These are phyloP conservation scores for Quercus rubra DNA, from an alignment of 306 rosid genomes.

Conservation along the genomic window DNA sequence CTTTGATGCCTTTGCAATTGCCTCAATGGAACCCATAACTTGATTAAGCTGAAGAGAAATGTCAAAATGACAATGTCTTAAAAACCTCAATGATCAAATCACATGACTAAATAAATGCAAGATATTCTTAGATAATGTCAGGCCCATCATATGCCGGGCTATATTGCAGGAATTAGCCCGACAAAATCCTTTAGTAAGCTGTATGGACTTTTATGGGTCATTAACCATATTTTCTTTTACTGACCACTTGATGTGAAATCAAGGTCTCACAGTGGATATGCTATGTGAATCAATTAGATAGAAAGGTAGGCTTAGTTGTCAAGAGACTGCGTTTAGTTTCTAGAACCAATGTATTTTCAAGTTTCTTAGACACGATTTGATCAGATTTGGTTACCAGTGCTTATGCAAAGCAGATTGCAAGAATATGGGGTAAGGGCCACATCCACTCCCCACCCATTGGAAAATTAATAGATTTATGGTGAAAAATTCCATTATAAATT, in stretches of 20 bases:
- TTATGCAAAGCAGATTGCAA: neutral
- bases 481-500: neutral
- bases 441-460: neutral
- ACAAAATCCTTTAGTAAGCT: neutral
- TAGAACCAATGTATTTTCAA: neutral
- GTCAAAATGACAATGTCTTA: conserved; percentile 26
- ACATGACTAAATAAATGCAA: neutral
- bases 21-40: conserved; percentile 88
- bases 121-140: neutral
- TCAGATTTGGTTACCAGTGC: neutral
- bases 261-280: neutral
- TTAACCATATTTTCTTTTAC: neutral
- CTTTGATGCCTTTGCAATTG: conserved; percentile 73
- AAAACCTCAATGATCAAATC: conserved; percentile 3
- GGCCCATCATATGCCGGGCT: neutral
- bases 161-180: neutral
- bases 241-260: neutral
- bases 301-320: neutral
- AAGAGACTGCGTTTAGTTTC: neutral
- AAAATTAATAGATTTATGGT: neutral
- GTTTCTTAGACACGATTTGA: neutral
- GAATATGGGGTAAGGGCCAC: neutral
- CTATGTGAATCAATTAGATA: neutral
- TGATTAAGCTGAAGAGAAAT: conserved; percentile 65
- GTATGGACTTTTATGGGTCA: neutral